These are phyloP conservation scores for Nemania abortiva DNA, from an alignment of 2,329 filamentous ascomycete species.

Conservation along the genomic window DNA sequence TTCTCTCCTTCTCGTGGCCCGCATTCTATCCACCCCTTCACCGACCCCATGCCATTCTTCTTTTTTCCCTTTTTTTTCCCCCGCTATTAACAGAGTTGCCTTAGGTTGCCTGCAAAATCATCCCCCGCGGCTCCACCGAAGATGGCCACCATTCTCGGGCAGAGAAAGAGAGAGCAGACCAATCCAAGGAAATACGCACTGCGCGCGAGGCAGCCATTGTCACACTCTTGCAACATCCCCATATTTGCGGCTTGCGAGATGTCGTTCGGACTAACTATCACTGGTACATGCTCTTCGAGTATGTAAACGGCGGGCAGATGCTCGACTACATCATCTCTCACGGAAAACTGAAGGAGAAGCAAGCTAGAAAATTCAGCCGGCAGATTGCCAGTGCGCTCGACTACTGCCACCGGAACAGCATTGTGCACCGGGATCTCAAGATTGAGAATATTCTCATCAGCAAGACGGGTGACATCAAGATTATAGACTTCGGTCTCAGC, in stretches of 20 bases:
- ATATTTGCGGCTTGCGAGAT: conserved; percentile 95
- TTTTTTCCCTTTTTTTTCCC: conserved; percentile 19
- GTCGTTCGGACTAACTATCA: conserved; percentile 96
- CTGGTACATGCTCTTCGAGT: conserved; percentile 99
- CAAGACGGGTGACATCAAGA: conserved; percentile 99
- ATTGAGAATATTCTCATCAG: conserved; percentile 99
- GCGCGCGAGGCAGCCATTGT: conserved; percentile 97
- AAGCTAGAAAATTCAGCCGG: conserved; percentile 95
- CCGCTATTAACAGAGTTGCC: conserved; percentile 38
- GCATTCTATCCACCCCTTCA: conserved; percentile 7
- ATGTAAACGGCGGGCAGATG: conserved; percentile 99
- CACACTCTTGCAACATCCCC: conserved; percentile 91
- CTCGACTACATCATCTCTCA: conserved; percentile 99
- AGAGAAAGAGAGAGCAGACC: conserved; percentile 89
- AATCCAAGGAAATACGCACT: conserved; percentile 95
- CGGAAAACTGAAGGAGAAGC: conserved; percentile 96
- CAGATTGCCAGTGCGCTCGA: conserved; percentile 97
- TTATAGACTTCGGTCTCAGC: conserved; percentile 97
- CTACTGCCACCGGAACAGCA: conserved; percentile 98
- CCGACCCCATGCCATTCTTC: background rate
- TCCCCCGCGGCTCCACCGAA: conserved; percentile 89
- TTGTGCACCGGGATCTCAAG: conserved; percentile 96
- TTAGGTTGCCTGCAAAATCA: conserved; percentile 96
- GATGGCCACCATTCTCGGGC: conserved; percentile 78
- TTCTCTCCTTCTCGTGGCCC: conserved; percentile 26